Percentiles rank a stretch among this genome's conserved stretches.
These are phyloP conservation scores for Globisporangium viniferum DNA, from an alignment of 352 stramenopile species.

Conservation along the genomic window DNA sequence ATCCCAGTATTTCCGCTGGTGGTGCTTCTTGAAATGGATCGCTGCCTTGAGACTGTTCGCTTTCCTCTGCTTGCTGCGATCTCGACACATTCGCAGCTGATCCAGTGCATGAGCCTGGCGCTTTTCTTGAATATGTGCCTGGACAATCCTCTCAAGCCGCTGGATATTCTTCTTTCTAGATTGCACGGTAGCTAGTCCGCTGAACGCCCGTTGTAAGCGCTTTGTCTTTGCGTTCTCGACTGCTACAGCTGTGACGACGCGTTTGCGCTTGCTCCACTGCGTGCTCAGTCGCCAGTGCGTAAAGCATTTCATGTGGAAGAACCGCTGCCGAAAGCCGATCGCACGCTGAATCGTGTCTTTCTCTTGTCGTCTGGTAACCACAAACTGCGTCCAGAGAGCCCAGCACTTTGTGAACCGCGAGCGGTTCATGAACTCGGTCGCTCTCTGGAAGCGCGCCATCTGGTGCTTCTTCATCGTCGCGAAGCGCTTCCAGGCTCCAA, in stretches of 20 bases:
- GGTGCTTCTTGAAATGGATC: slow-evolving; percentile 15
- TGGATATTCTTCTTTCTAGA: background rate
- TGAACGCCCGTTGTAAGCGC: background rate
- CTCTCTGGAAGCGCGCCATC: slow-evolving; percentile 22
- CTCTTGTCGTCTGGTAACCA: slow-evolving; percentile 18
- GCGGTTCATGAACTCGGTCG: slow-evolving; percentile 28
- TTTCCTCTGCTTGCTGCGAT: slow-evolving; percentile 4
- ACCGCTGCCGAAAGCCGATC: slow-evolving; percentile 31
- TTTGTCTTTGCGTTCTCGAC: background rate
- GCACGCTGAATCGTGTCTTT: slow-evolving; percentile 31
- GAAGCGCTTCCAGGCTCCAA: slow-evolving; percentile 43
- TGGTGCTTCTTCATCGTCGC: slow-evolving; percentile 23
- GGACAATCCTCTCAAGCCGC: background rate
- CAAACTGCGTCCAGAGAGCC: slow-evolving; percentile 30
- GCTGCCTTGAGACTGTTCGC: slow-evolving; percentile 8
- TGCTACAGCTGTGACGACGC: slow-evolving; percentile 1
- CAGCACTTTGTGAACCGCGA: slow-evolving; percentile 29
- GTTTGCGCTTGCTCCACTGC: slow-evolving; percentile 23
- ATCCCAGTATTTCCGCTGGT: slow-evolving; percentile 27
- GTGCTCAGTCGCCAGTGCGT: slow-evolving; percentile 25
- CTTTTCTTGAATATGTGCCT: background rate
- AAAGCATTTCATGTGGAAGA: slow-evolving; percentile 36
- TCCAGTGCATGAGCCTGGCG: background rate
- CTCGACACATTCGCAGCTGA: background rate
- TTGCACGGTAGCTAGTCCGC: background rate